Conservation (phyloP, 108 stramenopile species). For the Pseudonitzschia delicatissima region DNA sequence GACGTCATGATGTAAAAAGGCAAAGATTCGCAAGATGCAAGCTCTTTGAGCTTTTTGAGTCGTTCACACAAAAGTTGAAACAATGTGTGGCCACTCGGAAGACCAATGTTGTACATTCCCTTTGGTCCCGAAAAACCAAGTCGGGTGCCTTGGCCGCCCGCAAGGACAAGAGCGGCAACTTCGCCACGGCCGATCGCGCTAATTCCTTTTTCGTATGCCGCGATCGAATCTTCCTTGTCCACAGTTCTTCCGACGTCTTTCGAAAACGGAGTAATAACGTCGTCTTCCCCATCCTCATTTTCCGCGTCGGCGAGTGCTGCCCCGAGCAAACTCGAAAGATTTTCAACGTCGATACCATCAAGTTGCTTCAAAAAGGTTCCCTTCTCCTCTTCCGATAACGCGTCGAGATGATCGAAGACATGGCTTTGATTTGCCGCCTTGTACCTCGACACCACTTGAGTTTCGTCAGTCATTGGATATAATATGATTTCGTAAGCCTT, state of each 20-base stretch:
- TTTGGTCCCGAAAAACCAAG: conserved; percentile 95
- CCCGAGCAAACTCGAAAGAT: conserved; percentile 39
- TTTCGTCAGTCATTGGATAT: conserved; percentile 14
- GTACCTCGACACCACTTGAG: conserved; percentile 44
- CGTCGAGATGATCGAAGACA: conserved; percentile 38
- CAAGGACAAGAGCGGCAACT: conserved; percentile 91
- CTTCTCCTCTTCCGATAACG: conserved; percentile 24
- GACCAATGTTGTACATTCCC: conserved; percentile 93
- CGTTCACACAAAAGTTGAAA: conserved; percentile 89
- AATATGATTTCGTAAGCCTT: too few species aligned
- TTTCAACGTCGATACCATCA: conserved; percentile 49
- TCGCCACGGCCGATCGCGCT: conserved; percentile 55
- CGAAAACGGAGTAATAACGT: conserved; percentile 59
- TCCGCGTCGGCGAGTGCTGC: conserved; percentile 50
- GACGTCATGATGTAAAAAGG: conserved; percentile 98
- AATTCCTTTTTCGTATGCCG: conserved; percentile 43
- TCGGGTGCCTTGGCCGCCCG: conserved; percentile 96
- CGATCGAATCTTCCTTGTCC: conserved; percentile 15
- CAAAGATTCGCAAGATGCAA: conserved; percentile 38
- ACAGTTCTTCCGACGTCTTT: conserved; percentile 36
- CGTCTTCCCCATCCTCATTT: conserved; percentile 18
- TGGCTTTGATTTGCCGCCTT: conserved; percentile 48
- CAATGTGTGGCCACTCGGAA: conserved; percentile 79
- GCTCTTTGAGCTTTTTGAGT: conserved; percentile 49
- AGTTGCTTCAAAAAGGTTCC: conserved; percentile 40